phyloP scores from a whole-genome alignment of 2,329 filamentous ascomycete genomes.

The Rhynchosporium graminicola region DNA sequence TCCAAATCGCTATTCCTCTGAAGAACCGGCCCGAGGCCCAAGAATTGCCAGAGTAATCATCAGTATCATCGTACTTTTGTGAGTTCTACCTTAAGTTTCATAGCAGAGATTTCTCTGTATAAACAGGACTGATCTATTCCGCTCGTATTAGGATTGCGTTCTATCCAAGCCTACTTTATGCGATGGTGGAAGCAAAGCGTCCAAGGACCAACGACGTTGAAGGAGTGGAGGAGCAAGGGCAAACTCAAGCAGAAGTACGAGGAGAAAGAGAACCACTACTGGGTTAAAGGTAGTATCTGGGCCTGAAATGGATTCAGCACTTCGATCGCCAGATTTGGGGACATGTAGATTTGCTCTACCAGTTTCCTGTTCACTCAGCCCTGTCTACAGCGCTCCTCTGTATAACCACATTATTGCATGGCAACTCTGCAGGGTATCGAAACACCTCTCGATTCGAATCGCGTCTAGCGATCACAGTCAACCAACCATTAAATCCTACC shows the following conservation, averaged over 20 bases:
- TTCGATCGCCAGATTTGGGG: too few relatives aligned
- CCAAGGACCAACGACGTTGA: neutral
- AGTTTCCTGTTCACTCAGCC: neutral
- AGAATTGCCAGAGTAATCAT: constrained; percentile 24
- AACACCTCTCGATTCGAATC: neutral
- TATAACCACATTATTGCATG: neutral
- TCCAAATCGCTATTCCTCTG: neutral
- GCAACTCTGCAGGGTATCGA: neutral
- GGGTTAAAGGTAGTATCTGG: neutral
- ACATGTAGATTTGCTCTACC: too few relatives aligned
- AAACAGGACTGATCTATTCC: neutral
- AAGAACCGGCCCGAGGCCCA: neutral
- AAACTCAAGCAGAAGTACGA: neutral
- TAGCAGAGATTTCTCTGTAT: too few relatives aligned
- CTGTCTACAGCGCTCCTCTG: neutral
- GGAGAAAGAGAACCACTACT: constrained; percentile 21
- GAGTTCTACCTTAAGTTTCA: constrained; percentile 7
- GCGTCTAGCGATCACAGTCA: neutral
- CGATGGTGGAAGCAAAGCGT: constrained; percentile 17
- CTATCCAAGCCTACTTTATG: constrained; percentile 28
- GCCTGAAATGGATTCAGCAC: neutral
- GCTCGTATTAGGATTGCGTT: constrained; percentile 20
- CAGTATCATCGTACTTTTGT: constrained; percentile 32
- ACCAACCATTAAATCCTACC: neutral
- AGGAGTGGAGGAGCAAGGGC: neutral